Evolutionary conservation across 1,284 basidiomycete species (phyloP).

Genomic region (Ustilago sp.): DNA sequence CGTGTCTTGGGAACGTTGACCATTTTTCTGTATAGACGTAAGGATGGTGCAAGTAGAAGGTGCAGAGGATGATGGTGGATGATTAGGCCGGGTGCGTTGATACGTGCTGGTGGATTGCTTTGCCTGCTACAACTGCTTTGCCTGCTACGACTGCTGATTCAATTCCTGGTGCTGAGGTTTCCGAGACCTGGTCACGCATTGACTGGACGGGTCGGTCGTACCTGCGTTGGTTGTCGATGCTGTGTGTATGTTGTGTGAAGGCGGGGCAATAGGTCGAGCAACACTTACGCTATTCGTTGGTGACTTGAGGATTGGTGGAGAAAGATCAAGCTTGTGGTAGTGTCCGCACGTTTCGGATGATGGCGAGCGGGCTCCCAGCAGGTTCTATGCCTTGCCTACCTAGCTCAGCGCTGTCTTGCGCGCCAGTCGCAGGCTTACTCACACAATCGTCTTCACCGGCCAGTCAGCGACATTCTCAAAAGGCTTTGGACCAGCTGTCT

Average conservation of each 20-base stretch:
- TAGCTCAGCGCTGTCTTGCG: neutral
- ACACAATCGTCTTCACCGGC: neutral
- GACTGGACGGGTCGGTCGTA: neutral
- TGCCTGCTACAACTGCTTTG: neutral
- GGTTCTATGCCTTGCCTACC: neutral
- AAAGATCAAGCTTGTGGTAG: conserved; percentile 32
- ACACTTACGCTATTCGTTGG: conserved; percentile 48
- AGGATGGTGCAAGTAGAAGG: neutral
- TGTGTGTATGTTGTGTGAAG: conserved; percentile 10
- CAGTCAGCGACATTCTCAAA: neutral
- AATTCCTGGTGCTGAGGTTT: neutral
- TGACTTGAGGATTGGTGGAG: conserved; percentile 57
- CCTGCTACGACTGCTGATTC: neutral
- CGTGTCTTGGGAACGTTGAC: conserved; percentile 72
- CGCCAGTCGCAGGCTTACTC: neutral
- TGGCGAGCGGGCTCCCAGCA: conserved; percentile 30
- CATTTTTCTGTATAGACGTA: conserved; percentile 53
- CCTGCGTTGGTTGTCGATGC: conserved; percentile 1
- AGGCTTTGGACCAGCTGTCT: too few species aligned
- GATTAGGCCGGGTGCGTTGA: conserved; percentile 20
- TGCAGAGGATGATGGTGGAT: neutral
- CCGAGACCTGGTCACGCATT: neutral
- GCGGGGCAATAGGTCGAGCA: conserved; percentile 14
- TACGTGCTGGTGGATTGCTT: neutral
- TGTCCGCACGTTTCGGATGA: conserved; percentile 32